phyloP scores from a whole-genome alignment of 306 rosid species.

The Fragaria vesca region DNA sequence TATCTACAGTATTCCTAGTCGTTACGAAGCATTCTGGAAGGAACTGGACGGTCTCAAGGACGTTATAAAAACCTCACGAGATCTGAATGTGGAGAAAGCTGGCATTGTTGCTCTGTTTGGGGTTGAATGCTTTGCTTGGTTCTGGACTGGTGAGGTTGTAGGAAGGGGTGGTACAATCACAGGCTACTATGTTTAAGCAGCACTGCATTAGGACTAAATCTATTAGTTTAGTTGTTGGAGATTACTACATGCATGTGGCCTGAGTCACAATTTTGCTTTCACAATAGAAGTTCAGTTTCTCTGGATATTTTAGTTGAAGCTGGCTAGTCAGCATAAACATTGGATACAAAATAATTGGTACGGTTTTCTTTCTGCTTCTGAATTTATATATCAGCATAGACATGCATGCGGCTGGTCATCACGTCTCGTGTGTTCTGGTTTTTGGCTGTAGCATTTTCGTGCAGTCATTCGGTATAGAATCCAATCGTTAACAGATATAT shows the following conservation, averaged over 20 bases:
- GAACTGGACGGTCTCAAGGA: conserved; percentile 36
- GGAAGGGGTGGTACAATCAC: conserved; percentile 55
- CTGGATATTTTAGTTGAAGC: conserved; percentile 11
- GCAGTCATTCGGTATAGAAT: background rate
- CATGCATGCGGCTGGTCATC: background rate
- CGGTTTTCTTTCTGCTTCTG: background rate
- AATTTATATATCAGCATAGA: background rate
- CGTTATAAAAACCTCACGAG: conserved; percentile 29
- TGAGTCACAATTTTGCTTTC: conserved; percentile 14
- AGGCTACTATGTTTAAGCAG: conserved; percentile 42
- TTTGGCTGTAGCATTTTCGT: conserved; percentile 1
- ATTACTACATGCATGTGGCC: conserved; percentile 5
- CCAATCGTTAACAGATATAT: background rate
- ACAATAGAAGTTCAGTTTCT: conserved; percentile 9
- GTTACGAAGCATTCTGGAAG: conserved; percentile 40
- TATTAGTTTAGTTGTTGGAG: conserved; percentile 17
- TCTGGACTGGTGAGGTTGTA: conserved; percentile 46
- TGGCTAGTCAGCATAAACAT: conserved; percentile 12
- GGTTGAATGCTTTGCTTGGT: conserved; percentile 55
- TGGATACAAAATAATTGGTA: conserved; percentile 24
- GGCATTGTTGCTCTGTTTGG: conserved; percentile 45
- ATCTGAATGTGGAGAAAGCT: conserved; percentile 33
- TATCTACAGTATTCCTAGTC: conserved; percentile 44
- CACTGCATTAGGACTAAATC: conserved; percentile 6
- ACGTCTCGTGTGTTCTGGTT: background rate